These are phyloP conservation scores for Boletus pseudo-olivaceus DNA, from an alignment of 768 basidiomycete species.

Conservation along the genomic window DNA sequence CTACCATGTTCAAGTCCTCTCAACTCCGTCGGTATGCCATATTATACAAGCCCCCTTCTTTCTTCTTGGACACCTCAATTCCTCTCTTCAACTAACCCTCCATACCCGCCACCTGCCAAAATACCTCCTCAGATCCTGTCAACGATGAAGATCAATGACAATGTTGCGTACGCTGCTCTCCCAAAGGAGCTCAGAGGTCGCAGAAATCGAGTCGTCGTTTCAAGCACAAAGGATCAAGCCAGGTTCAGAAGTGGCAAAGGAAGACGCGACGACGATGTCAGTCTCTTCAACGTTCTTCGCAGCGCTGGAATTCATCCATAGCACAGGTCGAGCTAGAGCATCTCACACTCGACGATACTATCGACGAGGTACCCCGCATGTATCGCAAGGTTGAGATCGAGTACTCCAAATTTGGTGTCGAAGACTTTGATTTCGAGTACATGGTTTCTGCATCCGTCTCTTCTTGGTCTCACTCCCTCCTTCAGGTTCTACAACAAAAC, in stretches of 20 bases:
- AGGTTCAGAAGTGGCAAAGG: conserved; percentile 84
- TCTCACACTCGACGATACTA: conserved; percentile 48
- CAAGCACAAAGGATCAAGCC: conserved; percentile 53
- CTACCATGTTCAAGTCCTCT: conserved; percentile 56
- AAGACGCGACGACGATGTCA: conserved; percentile 42
- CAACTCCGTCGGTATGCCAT: conserved; percentile 84
- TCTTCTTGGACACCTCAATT: conserved; percentile 63
- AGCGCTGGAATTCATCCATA: not conserved
- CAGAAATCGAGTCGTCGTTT: conserved; percentile 64
- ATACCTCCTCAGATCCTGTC: conserved; percentile 77
- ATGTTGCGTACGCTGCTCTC: conserved; percentile 83
- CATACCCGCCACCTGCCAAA: conserved; percentile 66
- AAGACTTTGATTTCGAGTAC: conserved; percentile 97
- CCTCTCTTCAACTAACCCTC: conserved; percentile 40
- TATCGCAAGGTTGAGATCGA: conserved; percentile 96
- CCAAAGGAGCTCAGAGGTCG: conserved; percentile 83
- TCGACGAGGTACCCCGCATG: conserved; percentile 66
- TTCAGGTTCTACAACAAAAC: conserved; percentile 92
- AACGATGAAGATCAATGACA: conserved; percentile 83
- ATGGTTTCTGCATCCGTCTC: conserved; percentile 12
- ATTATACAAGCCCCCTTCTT: conserved; percentile 70
- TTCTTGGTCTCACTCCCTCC: not conserved
- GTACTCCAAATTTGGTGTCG: conserved; percentile 97
- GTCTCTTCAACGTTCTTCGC: conserved; percentile 1
- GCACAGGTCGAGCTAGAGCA: conserved; percentile 51